Evolutionary conservation across 2,329 filamentous ascomycete genomes (phyloP).

Genomic region (Amauroascus niger): DNA sequence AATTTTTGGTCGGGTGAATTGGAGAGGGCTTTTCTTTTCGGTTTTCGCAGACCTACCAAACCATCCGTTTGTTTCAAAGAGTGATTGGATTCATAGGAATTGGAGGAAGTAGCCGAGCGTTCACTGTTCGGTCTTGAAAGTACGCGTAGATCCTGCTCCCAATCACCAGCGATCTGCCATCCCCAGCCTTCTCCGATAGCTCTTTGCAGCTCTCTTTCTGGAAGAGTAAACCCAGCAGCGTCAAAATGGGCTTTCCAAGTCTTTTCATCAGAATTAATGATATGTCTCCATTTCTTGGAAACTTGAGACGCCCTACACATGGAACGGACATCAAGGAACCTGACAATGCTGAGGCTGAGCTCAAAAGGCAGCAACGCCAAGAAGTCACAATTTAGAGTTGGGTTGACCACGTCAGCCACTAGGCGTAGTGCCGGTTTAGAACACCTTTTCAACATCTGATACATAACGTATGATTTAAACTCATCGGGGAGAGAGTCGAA

Average conservation of each 20-base stretch:
- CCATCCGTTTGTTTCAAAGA: conserved; percentile 12
- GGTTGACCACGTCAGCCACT: conserved; percentile 83
- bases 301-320: conserved; percentile 87
- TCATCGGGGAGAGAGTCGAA: conserved; percentile 87
- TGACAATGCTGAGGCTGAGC: conserved; percentile 75
- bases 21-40: conserved; percentile 42
- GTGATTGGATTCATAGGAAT: conserved; percentile 17
- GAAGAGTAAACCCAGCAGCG: conserved; percentile 66
- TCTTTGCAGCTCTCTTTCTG: conserved; percentile 70
- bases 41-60: conserved; percentile 22
- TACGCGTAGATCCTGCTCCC: conserved; percentile 68
- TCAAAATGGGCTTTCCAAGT: conserved; percentile 93
- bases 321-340: conserved; percentile 74
- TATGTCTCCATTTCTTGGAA: conserved; percentile 83
- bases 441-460: conserved; percentile 81
- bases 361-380: conserved; percentile 74
- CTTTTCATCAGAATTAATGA: conserved; percentile 85
- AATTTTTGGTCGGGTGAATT: conserved; percentile 44
- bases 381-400: conserved; percentile 90
- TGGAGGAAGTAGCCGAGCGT: conserved; percentile 19
- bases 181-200: conserved; percentile 92
- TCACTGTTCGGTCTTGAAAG: conserved; percentile 38
- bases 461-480: conserved; percentile 94
- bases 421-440: conserved; percentile 80
- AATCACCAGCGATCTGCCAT: conserved; percentile 83